Evolutionary conservation across 441 rosid species (phyloP).

Genomic region (Arabidopsis hybrid): DNA sequence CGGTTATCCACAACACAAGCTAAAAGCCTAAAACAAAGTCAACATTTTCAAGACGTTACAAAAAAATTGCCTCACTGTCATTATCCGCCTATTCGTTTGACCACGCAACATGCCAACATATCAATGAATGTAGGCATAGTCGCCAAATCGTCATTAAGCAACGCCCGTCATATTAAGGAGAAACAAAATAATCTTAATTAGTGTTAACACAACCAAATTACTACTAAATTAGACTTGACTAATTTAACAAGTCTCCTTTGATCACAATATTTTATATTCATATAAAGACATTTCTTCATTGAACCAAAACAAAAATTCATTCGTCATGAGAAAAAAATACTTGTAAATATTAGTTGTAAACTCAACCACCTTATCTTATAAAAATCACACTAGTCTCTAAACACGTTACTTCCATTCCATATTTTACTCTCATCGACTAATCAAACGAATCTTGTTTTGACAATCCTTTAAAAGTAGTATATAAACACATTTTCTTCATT

Average conservation of each 20-base stretch:
- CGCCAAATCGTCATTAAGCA: background rate
- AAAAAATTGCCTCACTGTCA: background rate
- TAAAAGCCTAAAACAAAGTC: background rate
- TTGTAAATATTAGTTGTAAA: background rate
- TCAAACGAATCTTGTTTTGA: background rate
- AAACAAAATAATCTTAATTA: background rate
- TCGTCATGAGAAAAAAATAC: background rate
- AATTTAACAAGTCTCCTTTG: background rate
- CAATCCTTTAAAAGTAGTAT: background rate
- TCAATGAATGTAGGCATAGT: background rate
- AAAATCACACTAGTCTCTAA: background rate
- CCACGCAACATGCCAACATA: background rate
- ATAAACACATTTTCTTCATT: background rate
- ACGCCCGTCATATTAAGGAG: background rate
- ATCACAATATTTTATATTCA: background rate
- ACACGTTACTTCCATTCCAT: too few relatives aligned
- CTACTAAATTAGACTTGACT: background rate
- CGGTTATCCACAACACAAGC: background rate
- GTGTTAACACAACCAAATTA: background rate
- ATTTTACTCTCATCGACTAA: background rate
- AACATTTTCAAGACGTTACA: background rate
- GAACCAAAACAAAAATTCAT: background rate
- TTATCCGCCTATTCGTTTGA: background rate
- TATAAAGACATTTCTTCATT: background rate
- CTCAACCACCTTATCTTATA: background rate